Percentiles rank a stretch among this genome's conserved stretches.
These are phyloP conservation scores for Aspergillus ibericus DNA, from an alignment of 2,329 filamentous ascomycete genomes.

Conservation along the genomic window DNA sequence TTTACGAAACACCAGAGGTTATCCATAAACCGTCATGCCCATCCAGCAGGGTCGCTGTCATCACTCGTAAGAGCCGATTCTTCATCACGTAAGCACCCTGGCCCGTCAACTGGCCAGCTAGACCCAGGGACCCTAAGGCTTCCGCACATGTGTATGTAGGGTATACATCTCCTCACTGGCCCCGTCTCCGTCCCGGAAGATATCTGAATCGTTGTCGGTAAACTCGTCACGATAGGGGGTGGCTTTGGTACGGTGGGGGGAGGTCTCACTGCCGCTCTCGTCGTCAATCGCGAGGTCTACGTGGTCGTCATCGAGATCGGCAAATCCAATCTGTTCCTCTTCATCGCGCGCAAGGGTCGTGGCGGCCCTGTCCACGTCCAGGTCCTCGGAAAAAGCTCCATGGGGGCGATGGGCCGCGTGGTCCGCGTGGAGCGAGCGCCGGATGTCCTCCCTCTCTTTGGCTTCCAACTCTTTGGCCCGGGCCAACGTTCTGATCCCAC, in stretches of 20 bases:
- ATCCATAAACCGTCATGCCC: neutral
- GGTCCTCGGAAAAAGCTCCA: constrained; percentile 40
- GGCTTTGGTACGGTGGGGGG: constrained; percentile 22
- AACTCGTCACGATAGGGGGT: constrained; percentile 56
- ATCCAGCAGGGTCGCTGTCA: neutral
- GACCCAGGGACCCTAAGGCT: neutral
- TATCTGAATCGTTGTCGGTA: constrained; percentile 54
- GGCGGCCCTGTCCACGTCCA: constrained; percentile 41
- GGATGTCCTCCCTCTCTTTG: constrained; percentile 45
- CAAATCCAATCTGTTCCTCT: constrained; percentile 45
- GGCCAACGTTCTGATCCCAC: constrained; percentile 43
- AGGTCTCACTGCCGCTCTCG: constrained; percentile 38
- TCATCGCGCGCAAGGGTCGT: constrained; percentile 44
- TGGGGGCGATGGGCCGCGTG: constrained; percentile 37
- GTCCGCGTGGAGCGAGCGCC: constrained; percentile 35
- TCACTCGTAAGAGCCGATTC: constrained; percentile 9
- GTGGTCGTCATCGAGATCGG: constrained; percentile 41
- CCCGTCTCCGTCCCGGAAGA: constrained; percentile 45
- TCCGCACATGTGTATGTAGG: constrained; percentile 40
- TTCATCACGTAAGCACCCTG: constrained; percentile 2
- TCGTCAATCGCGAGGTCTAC: constrained; percentile 48
- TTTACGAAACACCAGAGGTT: neutral
- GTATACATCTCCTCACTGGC: constrained; percentile 41
- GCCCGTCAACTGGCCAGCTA: neutral
- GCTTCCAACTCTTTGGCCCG: constrained; percentile 51